These are phyloP conservation scores for Volvariella volvacea DNA, from an alignment of 1,284 basidiomycete genomes.

Conservation along the genomic window DNA sequence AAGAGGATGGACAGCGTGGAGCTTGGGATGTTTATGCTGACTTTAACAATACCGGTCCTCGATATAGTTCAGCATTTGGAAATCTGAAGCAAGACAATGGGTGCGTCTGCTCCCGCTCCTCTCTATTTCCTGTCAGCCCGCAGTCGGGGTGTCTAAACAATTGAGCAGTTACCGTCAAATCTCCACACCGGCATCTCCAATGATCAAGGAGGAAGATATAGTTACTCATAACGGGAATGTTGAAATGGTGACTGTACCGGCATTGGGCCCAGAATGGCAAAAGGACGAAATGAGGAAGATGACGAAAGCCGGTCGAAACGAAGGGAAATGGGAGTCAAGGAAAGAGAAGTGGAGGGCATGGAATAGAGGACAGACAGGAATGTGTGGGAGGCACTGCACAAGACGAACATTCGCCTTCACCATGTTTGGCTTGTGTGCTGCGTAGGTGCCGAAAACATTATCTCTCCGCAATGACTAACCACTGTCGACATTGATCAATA, in stretches of 20 bases:
- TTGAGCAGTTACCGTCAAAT: slow-evolving; percentile 46
- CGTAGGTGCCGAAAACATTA: slow-evolving; percentile 52
- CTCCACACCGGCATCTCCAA: slow-evolving; percentile 28
- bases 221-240: slow-evolving; percentile 37
- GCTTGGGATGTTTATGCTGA: slow-evolving; percentile 85
- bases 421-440: slow-evolving; percentile 53
- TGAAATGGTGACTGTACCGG: slow-evolving; percentile 84
- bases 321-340: slow-evolving; percentile 50
- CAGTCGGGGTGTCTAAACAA: too few species aligned
- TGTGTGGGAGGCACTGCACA: slow-evolving; percentile 76
- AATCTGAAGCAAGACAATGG: slow-evolving; percentile 19
- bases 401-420: slow-evolving; percentile 61
- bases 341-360: slow-evolving; percentile 58
- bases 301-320: slow-evolving; percentile 62
- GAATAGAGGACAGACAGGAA: slow-evolving; percentile 64
- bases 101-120: slow-evolving; percentile 14
- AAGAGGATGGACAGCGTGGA: slow-evolving; percentile 42
- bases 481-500: slow-evolving; percentile 21
- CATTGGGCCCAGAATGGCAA: slow-evolving; percentile 82
- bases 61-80: slow-evolving; percentile 61
- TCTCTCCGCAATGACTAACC: slow-evolving; percentile 5
- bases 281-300: slow-evolving; percentile 69
- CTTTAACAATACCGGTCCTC: slow-evolving; percentile 84
- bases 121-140: background rate
- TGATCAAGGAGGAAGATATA: slow-evolving; percentile 30